These are phyloP conservation scores for Calocybe gangraenosa DNA, from an alignment of 768 basidiomycete species.

Conservation along the genomic window DNA sequence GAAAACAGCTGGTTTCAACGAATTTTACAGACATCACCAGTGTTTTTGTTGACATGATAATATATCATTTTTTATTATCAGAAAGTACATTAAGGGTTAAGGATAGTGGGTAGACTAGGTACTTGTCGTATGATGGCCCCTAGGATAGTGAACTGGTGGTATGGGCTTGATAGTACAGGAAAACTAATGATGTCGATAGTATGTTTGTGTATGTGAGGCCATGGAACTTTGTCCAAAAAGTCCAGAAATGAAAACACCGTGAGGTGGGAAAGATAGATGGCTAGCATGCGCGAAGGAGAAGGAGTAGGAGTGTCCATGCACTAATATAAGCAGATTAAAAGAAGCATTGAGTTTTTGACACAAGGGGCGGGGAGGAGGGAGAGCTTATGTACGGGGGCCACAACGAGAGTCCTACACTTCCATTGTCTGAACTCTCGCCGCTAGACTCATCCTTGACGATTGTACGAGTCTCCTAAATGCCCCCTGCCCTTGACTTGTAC, in stretches of 20 bases:
- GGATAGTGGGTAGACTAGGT: constrained; percentile 1
- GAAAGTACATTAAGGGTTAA: constrained; percentile 8
- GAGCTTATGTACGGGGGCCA: neutral
- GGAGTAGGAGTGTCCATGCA: constrained; percentile 10
- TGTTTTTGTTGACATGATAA: too few relatives aligned
- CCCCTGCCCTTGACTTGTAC: constrained; percentile 17
- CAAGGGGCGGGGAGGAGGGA: neutral
- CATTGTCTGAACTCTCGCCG: constrained; percentile 7
- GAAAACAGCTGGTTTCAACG: too few relatives aligned
- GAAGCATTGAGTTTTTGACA: constrained; percentile 8
- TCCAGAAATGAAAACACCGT: constrained; percentile 4
- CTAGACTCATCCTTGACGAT: constrained; percentile 22
- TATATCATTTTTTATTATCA: constrained; percentile 4
- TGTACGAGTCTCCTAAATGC: constrained; percentile 27
- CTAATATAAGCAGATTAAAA: constrained; percentile 5
- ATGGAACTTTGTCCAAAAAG: neutral
- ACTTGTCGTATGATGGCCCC: constrained; percentile 2
- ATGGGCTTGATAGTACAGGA: constrained; percentile 9
- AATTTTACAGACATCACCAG: too few relatives aligned
- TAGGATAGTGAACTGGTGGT: neutral
- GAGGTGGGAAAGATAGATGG: constrained; percentile 15
- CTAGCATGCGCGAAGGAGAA: constrained; percentile 17
- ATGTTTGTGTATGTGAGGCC: constrained; percentile 4
- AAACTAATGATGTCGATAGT: constrained; percentile 19
- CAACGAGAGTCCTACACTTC: constrained; percentile 11